Evolutionary conservation across 2,329 filamentous ascomycete genomes (phyloP), one percentile per base, ranked within the genome.

Genomic region (Sordariomycetes sp.): DNA sequence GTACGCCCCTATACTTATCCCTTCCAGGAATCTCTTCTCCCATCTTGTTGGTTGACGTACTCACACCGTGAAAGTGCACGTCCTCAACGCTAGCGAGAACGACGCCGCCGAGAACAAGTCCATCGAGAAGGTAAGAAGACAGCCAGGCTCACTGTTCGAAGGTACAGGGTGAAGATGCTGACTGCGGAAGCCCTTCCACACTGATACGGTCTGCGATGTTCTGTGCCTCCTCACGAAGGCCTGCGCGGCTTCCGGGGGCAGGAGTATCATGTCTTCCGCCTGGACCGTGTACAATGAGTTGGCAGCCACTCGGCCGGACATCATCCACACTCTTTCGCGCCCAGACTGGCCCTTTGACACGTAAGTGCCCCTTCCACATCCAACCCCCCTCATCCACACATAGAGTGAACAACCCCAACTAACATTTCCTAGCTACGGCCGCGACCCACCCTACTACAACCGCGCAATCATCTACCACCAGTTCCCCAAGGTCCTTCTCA

Each of bases 251-350:
- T 57, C 58, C 10, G 81, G 81, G 0, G 81, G 82, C 1, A 68
- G 75, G 52, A 81, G 78, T 59, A 74, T 76, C 59, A 65, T 84
- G 13, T 74, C 79, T 0, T 79, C 77, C 59, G 76, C 72, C 10
- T 79, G 76, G 73, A 68, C 69, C 1, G 75, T 85, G 1, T 85
- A 84, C 64, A 85, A 85, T 60, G 76, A 83, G 62, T 69, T 85
- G 1, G 80, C 80, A 0, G 67, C 66, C 20, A 77, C 72, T 0
- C 67, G 80, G 15, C 80, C 81, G 0, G 81, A 84, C 61, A 65
- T 84, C 3, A 76, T 85, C 28, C 68, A 73, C 4, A 80, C 77
- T 0, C 66, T 85, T 28, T 67, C 74, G 0, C 68, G 73, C 56
- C 74, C 53, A 45, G 59, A 61, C 32, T 61, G 60, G 60, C 60